phyloP scores from a whole-genome alignment of 176 grass and related monocot genomes.

The Aechmea fasciata region DNA sequence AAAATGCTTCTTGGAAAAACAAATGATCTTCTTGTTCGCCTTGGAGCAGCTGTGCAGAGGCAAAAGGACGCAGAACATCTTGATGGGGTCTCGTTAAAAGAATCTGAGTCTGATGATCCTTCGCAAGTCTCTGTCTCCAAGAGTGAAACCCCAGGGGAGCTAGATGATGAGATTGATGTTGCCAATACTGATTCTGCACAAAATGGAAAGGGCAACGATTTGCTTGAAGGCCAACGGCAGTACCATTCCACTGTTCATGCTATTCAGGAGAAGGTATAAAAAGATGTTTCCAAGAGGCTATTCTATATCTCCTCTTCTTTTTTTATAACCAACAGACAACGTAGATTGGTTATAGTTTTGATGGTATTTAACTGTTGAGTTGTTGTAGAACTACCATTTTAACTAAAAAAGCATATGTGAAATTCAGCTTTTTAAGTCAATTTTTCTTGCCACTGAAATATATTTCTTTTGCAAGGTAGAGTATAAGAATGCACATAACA shows the following conservation, averaged over 20 bases:
- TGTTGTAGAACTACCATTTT: too few species aligned
- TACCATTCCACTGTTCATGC: conserved; percentile 96
- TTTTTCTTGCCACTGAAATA: too few species aligned
- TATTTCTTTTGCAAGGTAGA: too few species aligned
- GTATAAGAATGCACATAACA: too few species aligned
- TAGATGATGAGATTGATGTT: conserved; percentile 38
- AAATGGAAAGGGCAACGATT: conserved; percentile 28
- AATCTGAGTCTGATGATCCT: conserved; percentile 52
- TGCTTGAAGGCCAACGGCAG: conserved; percentile 66
- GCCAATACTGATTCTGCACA: conserved; percentile 16
- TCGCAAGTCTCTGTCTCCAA: conserved; percentile 32
- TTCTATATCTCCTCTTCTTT: background rate
- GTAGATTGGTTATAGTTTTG: background rate
- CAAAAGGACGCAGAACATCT: conserved; percentile 98
- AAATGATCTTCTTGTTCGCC: conserved; percentile 90
- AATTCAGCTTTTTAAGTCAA: too few species aligned
- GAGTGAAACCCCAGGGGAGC: conserved; percentile 38
- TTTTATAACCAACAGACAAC: background rate
- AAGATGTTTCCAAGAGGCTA: background rate
- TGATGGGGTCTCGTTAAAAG: conserved; percentile 36
- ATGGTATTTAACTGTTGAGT: too few species aligned
- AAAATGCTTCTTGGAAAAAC: conserved; percentile 96
- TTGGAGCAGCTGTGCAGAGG: conserved; percentile 85
- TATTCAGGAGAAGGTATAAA: conserved; percentile 95
- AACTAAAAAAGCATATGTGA: too few species aligned